Conservation (phyloP, 2,329 filamentous ascomycete genomes). For the Trichoderma sp. region DNA sequence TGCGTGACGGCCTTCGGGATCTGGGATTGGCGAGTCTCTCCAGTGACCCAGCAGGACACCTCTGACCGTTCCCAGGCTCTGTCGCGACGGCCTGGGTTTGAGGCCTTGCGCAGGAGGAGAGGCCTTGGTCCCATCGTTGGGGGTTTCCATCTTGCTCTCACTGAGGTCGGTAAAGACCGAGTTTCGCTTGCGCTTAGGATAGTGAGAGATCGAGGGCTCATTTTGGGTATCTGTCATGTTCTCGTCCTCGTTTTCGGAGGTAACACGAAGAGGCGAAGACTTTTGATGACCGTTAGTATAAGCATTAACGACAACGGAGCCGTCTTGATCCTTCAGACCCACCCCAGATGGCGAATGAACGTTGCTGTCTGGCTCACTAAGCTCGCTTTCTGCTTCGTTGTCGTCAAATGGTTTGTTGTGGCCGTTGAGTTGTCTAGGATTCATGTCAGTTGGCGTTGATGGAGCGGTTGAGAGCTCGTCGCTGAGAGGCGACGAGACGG, state of each 20-base stretch:
- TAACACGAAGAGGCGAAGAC: slow-evolving; percentile 33
- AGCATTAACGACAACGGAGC: slow-evolving; percentile 52
- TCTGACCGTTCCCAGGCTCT: slow-evolving; percentile 38
- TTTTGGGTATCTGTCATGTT: slow-evolving; percentile 43
- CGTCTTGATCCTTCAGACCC: slow-evolving; percentile 42
- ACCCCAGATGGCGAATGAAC: slow-evolving; percentile 38
- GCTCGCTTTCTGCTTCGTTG: slow-evolving; percentile 42
- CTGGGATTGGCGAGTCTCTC: slow-evolving; percentile 54
- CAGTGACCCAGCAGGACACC: slow-evolving; percentile 56
- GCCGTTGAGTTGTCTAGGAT: slow-evolving; percentile 30
- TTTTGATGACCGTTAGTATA: slow-evolving; percentile 39
- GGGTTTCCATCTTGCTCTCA: slow-evolving; percentile 45
- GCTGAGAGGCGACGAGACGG: not conserved
- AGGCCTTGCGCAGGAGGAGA: slow-evolving; percentile 21
- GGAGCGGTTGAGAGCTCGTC: slow-evolving; percentile 7
- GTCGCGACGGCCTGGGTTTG: slow-evolving; percentile 31
- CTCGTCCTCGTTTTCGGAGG: slow-evolving; percentile 41
- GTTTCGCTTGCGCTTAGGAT: slow-evolving; percentile 55
- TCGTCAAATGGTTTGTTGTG: slow-evolving; percentile 35
- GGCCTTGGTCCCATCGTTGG: slow-evolving; percentile 33
- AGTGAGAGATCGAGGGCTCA: slow-evolving; percentile 39
- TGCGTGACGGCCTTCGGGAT: slow-evolving; percentile 51
- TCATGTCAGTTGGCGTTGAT: slow-evolving; percentile 26
- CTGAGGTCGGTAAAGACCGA: slow-evolving; percentile 49
- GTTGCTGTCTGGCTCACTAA: slow-evolving; percentile 41